Evolutionary conservation across 441 rosid genomes (phyloP), one percentile per base, ranked within the genome.

Genomic region (Breynia disticha): DNA sequence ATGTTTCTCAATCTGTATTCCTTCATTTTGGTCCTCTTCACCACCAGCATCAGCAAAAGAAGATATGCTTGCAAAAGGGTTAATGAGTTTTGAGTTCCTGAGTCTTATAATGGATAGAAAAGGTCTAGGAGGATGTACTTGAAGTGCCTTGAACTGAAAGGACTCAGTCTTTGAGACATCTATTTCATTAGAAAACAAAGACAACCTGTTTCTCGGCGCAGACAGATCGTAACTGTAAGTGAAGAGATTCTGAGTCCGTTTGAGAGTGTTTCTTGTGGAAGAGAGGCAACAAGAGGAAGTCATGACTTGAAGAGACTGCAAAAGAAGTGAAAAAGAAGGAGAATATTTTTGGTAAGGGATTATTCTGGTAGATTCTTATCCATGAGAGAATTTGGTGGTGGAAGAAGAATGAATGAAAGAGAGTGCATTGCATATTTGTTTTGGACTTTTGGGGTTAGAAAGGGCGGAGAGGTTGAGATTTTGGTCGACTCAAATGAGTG

Each of bases 11-110:
- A 48, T 67, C 48, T 60, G 74, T 16, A 71, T 46, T 57, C 49
- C 54, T 55, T 35, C 79, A 11, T 66, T 45, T 16, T 66, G 68
- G 44, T 69, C 72, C 54, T 72, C 74, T 18, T 74, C 90, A 4
- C 81, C 88, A 12, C 78, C 95, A 9, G 79, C 70, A 20, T 75
- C 81, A 0, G 87, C 87, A 55, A 77, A 86, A 54, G 97, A 86
- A 1, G 97, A 79, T 54, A 86, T 54, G 64, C 75, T 77, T 18
- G 93, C 95, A 63, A 77, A 82, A 72, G 84, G 79, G 65, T 63
- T 56, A 0, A 51, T 22, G 42, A 68, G 70, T 72, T 75, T 71
- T 0, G 69, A 60, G 54, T 16, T 68, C 17, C 46, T 68, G 19
- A 66, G 57, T 59, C 64, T 67, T 49, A 67, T 52, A 47, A 67